phyloP scores from a whole-genome alignment of 169 alveolate genomes.

The Amoebophrya sp. region DNA sequence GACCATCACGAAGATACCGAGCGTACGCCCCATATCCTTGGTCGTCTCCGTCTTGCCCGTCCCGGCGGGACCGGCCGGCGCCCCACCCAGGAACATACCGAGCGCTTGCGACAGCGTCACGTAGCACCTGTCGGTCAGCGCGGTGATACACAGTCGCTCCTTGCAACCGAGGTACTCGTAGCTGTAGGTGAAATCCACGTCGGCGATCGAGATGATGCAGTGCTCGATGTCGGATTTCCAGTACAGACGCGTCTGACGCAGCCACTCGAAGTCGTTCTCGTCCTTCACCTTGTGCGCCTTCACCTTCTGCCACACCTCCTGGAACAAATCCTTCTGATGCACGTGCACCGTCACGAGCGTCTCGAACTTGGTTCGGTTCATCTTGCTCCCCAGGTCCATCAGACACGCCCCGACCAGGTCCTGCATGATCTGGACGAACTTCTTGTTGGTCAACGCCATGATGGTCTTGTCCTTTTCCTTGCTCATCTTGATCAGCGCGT shows the following conservation, averaged over 20 bases:
- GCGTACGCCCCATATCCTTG: constrained; percentile 80
- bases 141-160: constrained; percentile 88
- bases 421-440: constrained; percentile 70
- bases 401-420: constrained; percentile 80
- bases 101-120: constrained; percentile 70
- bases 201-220: constrained; percentile 79
- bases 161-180: constrained; percentile 90
- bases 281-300: constrained; percentile 65
- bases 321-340: constrained; percentile 89
- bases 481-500: constrained; percentile 78
- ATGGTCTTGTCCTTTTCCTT: constrained; percentile 65
- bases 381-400: constrained; percentile 75
- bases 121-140: constrained; percentile 81
- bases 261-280: constrained; percentile 91
- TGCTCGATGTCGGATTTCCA: constrained; percentile 81
- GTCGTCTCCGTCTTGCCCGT: constrained; percentile 81
- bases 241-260: constrained; percentile 79
- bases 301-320: constrained; percentile 80
- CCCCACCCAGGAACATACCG: constrained; percentile 81
- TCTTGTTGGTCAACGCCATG: constrained; percentile 58
- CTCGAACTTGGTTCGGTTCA: constrained; percentile 86
- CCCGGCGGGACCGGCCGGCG: constrained; percentile 55
- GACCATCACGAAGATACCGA: constrained; percentile 90
- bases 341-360: constrained; percentile 92
- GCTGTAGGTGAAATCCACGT: constrained; percentile 84